Evolutionary conservation across 129 eudicot genomes (phyloP).

Genomic region (Glebionis coronaria): DNA sequence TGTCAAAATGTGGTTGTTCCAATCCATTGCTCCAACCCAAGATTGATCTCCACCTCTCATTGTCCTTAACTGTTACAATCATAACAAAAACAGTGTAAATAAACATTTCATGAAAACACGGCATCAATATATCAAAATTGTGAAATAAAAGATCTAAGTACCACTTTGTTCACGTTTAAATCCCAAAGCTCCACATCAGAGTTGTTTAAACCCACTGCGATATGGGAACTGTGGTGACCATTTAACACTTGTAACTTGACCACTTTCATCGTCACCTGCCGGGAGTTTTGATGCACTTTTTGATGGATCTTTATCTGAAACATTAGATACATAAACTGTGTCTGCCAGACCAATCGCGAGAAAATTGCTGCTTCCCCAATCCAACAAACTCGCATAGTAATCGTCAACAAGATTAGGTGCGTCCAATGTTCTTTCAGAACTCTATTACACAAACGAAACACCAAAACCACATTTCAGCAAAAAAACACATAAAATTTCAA

Average conservation of each 20-base stretch:
- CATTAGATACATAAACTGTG: conserved; percentile 85
- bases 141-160: conserved; percentile 13
- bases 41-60: too few species aligned
- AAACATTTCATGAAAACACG: not conserved
- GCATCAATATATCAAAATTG: not conserved
- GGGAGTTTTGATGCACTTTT: conserved; percentile 78
- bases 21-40: too few species aligned
- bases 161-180: conserved; percentile 61
- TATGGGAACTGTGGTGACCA: conserved; percentile 85
- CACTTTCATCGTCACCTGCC: conserved; percentile 66
- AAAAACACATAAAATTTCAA: not conserved
- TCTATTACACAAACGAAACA: conserved; percentile 32
- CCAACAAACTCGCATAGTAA: conserved; percentile 73
- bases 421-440: conserved; percentile 87
- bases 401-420: conserved; percentile 84
- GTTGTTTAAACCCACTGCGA: conserved; percentile 70
- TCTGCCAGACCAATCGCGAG: conserved; percentile 77
- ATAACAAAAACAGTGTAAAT: not conserved
- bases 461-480: not conserved
- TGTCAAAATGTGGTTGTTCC: too few species aligned
- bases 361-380: conserved; percentile 88
- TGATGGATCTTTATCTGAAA: conserved; percentile 57
- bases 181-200: conserved; percentile 95
- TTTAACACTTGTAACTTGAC: conserved; percentile 82
- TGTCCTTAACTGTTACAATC: conserved; percentile 63